Evolutionary conservation across 2,329 filamentous ascomycete genomes (phyloP).

Genomic region (Talaromyces sp.): DNA sequence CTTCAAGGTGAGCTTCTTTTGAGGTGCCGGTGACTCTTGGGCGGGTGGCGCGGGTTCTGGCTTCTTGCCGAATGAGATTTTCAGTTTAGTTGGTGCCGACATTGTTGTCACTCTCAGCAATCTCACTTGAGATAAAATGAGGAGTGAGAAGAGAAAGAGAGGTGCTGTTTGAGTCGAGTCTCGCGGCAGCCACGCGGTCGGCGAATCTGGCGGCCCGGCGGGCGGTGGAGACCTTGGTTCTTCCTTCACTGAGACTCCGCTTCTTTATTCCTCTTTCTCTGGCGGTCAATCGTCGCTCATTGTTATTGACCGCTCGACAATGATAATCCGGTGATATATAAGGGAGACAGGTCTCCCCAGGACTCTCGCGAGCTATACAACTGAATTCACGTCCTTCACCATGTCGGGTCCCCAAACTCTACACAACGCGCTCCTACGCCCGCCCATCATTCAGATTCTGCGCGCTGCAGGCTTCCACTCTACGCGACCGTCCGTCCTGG

Average conservation of each 20-base stretch:
- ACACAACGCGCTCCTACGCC: slow-evolving; percentile 75
- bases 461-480: slow-evolving; percentile 86
- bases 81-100: slow-evolving; percentile 34
- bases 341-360: slow-evolving; percentile 7
- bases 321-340: slow-evolving; percentile 7
- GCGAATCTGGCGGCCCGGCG: slow-evolving; percentile 11
- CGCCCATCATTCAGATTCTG: slow-evolving; percentile 82
- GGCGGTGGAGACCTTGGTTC: background rate
- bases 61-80: slow-evolving; percentile 38
- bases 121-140: background rate
- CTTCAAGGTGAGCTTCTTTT: slow-evolving; percentile 39
- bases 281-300: background rate
- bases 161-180: background rate
- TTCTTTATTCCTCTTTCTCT: background rate
- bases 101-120: slow-evolving; percentile 19
- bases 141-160: background rate
- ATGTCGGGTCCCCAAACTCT: slow-evolving; percentile 46
- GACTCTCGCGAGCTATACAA: background rate
- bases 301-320: background rate
- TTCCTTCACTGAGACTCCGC: background rate
- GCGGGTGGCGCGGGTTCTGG: slow-evolving; percentile 17
- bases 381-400: slow-evolving; percentile 14
- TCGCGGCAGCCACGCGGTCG: background rate
- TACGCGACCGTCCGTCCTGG: slow-evolving; percentile 73
- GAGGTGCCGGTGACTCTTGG: slow-evolving; percentile 21